A percentile compares a stretch with the other conserved stretches of the same genome.
Conservation (phyloP, 495 filamentous ascomycete genomes). For the Hyaloscypha bicolor region DNA sequence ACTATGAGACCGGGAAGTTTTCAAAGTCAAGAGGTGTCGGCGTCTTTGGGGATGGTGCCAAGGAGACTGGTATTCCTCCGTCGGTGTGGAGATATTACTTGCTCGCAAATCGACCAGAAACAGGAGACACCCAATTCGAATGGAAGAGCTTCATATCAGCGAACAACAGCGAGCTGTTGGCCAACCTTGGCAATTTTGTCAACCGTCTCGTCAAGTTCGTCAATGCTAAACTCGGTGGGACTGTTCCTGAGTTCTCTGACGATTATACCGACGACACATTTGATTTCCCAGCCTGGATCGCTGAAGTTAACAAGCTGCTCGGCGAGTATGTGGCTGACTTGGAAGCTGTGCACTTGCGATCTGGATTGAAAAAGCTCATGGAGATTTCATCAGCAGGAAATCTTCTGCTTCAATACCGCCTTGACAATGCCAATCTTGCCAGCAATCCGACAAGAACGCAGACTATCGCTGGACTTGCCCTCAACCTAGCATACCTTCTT, state of each 20-base stretch:
- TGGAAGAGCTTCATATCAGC: conserved; percentile 81
- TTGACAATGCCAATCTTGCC: conserved; percentile 79
- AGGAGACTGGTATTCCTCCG: conserved; percentile 81
- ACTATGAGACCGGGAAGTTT: conserved; percentile 96
- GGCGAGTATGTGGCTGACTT: conserved; percentile 72
- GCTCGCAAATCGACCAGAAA: conserved; percentile 84
- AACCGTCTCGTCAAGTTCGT: conserved; percentile 93
- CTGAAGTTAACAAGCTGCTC: conserved; percentile 61
- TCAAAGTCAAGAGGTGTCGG: conserved; percentile 88
- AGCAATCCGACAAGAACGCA: conserved; percentile 71
- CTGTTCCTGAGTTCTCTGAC: conserved; percentile 66
- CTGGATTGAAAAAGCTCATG: conserved; percentile 72
- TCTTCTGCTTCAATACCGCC: conserved; percentile 72
- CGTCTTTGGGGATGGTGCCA: conserved; percentile 88
- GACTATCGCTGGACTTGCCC: conserved; percentile 76
- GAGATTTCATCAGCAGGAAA: conserved; percentile 75
- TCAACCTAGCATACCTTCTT: conserved; percentile 82
- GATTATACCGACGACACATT: conserved; percentile 56
- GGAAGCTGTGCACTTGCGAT: conserved; percentile 73
- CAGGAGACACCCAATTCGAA: conserved; percentile 85
- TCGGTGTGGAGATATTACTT: conserved; percentile 96
- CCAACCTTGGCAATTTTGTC: conserved; percentile 91
- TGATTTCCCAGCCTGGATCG: conserved; percentile 44
- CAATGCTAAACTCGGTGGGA: conserved; percentile 69
- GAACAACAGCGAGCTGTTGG: conserved; percentile 90